phyloP scores from a whole-genome alignment of 441 rosid species.

The Arabidopsis lyrata region DNA sequence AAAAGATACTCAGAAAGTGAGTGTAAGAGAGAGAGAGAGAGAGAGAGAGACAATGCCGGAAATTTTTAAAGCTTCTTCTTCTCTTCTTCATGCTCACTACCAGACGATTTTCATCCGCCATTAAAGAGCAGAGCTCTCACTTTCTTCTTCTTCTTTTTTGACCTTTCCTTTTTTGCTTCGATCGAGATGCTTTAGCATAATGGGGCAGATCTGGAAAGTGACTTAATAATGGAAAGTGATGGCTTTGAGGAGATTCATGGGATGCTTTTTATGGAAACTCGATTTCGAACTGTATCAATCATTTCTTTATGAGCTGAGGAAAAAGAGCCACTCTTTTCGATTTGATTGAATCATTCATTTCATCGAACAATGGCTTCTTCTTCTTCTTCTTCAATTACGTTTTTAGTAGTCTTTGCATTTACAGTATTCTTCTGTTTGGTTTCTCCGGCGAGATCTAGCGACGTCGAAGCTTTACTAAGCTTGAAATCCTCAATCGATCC shows the following conservation, averaged over 20 bases:
- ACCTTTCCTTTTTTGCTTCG: constrained; percentile 6
- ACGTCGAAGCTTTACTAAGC: constrained; percentile 65
- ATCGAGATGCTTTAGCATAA: constrained; percentile 37
- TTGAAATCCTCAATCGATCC: constrained; percentile 81
- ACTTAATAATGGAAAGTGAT: constrained; percentile 36
- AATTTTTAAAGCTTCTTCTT: constrained; percentile 21
- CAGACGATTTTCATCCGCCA: constrained; percentile 33
- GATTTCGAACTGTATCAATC: constrained; percentile 16
- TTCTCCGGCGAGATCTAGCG: constrained; percentile 63
- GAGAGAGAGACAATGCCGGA: constrained; percentile 19
- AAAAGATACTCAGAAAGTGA: constrained; percentile 48
- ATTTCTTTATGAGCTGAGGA: constrained; percentile 5
- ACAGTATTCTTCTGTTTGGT: constrained; percentile 41
- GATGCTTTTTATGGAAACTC: constrained; percentile 38
- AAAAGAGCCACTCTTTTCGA: not conserved
- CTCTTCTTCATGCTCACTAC: constrained; percentile 31
- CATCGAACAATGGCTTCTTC: constrained; percentile 26
- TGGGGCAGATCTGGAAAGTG: constrained; percentile 45
- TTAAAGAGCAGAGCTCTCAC: constrained; percentile 26
- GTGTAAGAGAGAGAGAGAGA: constrained; percentile 24
- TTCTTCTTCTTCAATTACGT: constrained; percentile 36
- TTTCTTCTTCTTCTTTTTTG: constrained; percentile 2
- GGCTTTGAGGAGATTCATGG: constrained; percentile 27
- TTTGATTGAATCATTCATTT: constrained; percentile 19
- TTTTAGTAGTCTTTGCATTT: constrained; percentile 36